Percentiles rank a stretch among this genome's conserved stretches.
phyloP scores from a whole-genome alignment of 768 basidiomycete species.

The Xerocomellus amylosporus region DNA sequence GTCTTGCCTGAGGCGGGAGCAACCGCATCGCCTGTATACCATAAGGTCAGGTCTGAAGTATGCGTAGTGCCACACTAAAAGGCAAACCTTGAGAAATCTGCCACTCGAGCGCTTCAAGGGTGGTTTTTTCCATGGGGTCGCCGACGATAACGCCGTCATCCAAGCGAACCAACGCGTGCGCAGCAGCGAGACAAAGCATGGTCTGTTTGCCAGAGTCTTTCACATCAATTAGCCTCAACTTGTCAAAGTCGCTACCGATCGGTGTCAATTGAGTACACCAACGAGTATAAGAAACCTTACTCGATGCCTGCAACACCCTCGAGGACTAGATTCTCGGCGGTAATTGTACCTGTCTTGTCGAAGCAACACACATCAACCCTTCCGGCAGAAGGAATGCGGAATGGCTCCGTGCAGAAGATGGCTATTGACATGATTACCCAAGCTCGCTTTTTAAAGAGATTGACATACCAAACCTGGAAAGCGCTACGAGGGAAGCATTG shows the following conservation, averaged over 20 bases:
- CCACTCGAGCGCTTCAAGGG: conserved; percentile 90
- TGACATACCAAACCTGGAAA: conserved; percentile 84
- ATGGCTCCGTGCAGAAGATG: conserved; percentile 98
- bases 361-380: conserved; percentile 98
- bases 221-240: conserved; percentile 69
- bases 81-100: conserved; percentile 61
- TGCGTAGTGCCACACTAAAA: neutral
- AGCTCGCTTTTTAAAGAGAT: neutral
- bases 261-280: neutral
- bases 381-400: conserved; percentile 94
- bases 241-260: conserved; percentile 51
- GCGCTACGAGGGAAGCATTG: conserved; percentile 88
- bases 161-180: conserved; percentile 90
- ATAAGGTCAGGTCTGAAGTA: neutral
- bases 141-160: conserved; percentile 95
- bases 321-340: conserved; percentile 89
- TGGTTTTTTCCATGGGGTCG: conserved; percentile 99
- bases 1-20: conserved; percentile 51
- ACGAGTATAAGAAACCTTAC: conserved; percentile 46
- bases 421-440: conserved; percentile 45
- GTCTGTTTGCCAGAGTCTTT: conserved; percentile 76
- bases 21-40: conserved; percentile 57
- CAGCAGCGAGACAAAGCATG: conserved; percentile 84
- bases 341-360: conserved; percentile 99
- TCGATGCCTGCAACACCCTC: conserved; percentile 91